phyloP scores from a whole-genome alignment of 371 early-diverging fungal species.

The Mortierella sp. region DNA sequence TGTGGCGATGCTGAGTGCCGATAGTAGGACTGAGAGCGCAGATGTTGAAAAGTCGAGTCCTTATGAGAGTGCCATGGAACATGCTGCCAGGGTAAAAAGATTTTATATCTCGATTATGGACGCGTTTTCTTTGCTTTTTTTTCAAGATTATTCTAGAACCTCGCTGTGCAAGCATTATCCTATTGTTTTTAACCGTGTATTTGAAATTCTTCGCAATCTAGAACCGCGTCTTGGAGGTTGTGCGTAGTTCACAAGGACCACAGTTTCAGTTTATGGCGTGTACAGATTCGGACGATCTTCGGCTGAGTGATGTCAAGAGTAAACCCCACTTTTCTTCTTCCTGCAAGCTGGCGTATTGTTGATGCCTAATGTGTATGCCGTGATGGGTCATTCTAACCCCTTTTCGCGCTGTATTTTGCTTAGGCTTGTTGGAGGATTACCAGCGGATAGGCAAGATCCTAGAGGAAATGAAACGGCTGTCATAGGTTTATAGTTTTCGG shows the following conservation, averaged over 20 bases:
- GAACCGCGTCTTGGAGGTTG: conserved; percentile 22
- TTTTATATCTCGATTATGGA: too few species aligned
- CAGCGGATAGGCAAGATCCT: conserved; percentile 43
- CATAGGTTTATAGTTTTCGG: conserved; percentile 6
- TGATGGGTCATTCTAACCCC: too few species aligned
- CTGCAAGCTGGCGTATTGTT: too few species aligned
- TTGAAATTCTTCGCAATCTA: not conserved
- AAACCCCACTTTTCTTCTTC: too few species aligned
- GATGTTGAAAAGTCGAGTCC: conserved; percentile 12
- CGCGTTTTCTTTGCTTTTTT: too few species aligned
- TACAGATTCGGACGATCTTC: conserved; percentile 31
- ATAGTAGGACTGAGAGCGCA: conserved; percentile 1
- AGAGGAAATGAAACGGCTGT: conserved; percentile 30
- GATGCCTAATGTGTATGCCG: too few species aligned
- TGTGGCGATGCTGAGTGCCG: conserved; percentile 20
- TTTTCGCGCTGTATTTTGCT: too few species aligned
- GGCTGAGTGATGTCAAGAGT: conserved; percentile 36
- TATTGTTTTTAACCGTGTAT: not conserved
- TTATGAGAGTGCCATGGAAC: conserved; percentile 26
- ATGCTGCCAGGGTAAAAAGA: conserved; percentile 23
- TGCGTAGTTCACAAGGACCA: conserved; percentile 23
- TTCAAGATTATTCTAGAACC: too few species aligned
- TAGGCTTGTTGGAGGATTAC: conserved; percentile 40
- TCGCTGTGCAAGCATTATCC: too few species aligned
- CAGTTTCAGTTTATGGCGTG: conserved; percentile 45